Percentiles rank a stretch among this genome's conserved stretches.
Conservation (phyloP, 495 filamentous ascomycete species). For the Penicillium soppii region DNA sequence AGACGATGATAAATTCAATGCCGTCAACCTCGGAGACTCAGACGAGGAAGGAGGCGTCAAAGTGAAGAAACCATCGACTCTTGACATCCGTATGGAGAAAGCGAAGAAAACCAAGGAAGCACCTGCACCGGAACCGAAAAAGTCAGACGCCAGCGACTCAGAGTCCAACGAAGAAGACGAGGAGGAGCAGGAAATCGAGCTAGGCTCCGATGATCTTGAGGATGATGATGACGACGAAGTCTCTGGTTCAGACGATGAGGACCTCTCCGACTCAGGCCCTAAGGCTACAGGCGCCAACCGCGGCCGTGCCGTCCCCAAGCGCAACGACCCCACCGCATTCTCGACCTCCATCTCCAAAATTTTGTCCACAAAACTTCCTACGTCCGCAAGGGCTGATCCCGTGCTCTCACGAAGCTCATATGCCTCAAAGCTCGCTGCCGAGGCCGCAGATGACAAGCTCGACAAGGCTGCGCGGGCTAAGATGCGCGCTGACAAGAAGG, state of each 20-base stretch:
- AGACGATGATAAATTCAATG: conserved; percentile 51
- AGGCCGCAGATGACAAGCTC: conserved; percentile 69
- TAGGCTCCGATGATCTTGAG: conserved; percentile 36
- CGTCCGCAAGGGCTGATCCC: conserved; percentile 76
- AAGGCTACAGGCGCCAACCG: conserved; percentile 20
- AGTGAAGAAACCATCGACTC: conserved; percentile 11
- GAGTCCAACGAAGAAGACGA: conserved; percentile 32
- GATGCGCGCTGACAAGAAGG: conserved; percentile 76
- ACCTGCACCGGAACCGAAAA: conserved; percentile 14
- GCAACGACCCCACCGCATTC: conserved; percentile 88
- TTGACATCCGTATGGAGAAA: conserved; percentile 19
- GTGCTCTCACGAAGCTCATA: conserved; percentile 76
- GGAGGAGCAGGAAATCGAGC: conserved; percentile 38
- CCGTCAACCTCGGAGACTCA: conserved; percentile 67
- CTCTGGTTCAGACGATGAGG: conserved; percentile 23
- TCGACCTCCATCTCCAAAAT: conserved; percentile 90
- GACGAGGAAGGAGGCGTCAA: conserved; percentile 51
- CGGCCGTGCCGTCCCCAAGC: conserved; percentile 53
- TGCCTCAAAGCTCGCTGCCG: conserved; percentile 63
- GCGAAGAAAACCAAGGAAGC: conserved; percentile 22
- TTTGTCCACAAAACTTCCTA: conserved; percentile 79
- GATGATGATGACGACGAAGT: conserved; percentile 32
- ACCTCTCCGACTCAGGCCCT: conserved; percentile 20
- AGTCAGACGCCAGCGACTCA: conserved; percentile 17
- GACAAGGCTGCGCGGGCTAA: conserved; percentile 77